Conservation (phyloP, 257 asterid species). For the Jasminum sambac region DNA sequence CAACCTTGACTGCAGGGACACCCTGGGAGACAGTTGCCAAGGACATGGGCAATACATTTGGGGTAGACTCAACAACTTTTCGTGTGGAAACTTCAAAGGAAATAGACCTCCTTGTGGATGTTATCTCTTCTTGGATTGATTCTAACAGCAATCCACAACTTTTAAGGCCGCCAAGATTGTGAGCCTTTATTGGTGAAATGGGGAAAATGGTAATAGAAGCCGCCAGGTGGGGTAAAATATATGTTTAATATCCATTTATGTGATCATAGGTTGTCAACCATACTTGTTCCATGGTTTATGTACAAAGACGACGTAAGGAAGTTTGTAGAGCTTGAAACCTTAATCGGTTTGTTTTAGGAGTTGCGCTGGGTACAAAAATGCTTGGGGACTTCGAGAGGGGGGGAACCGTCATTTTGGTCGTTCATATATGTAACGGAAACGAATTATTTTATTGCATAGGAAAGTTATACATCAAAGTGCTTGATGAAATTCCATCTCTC, state of each 20-base stretch:
- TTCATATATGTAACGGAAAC: background rate
- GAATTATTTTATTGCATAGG: background rate
- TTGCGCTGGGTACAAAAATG: background rate
- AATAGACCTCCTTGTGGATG: conserved; percentile 64
- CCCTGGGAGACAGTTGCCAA: conserved; percentile 94
- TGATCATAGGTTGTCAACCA: background rate
- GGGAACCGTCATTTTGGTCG: background rate
- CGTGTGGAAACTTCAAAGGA: conserved; percentile 61
- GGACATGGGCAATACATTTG: conserved; percentile 63
- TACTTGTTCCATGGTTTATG: background rate
- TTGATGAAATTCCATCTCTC: background rate
- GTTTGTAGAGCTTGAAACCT: background rate
- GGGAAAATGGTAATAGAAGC: background rate
- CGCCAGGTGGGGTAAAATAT: background rate
- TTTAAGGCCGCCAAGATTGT: conserved; percentile 29
- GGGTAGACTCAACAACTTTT: conserved; percentile 52
- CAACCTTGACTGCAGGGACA: conserved; percentile 76
- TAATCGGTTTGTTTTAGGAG: background rate
- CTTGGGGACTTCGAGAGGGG: background rate
- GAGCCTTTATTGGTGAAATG: background rate
- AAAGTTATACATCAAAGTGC: background rate
- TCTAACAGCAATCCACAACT: conserved; percentile 63
- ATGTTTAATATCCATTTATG: background rate
- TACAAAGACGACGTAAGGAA: background rate
- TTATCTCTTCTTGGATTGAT: conserved; percentile 64